Conservation (phyloP, 202 grass and related monocot species). For the Hordeum pubiflorum region DNA sequence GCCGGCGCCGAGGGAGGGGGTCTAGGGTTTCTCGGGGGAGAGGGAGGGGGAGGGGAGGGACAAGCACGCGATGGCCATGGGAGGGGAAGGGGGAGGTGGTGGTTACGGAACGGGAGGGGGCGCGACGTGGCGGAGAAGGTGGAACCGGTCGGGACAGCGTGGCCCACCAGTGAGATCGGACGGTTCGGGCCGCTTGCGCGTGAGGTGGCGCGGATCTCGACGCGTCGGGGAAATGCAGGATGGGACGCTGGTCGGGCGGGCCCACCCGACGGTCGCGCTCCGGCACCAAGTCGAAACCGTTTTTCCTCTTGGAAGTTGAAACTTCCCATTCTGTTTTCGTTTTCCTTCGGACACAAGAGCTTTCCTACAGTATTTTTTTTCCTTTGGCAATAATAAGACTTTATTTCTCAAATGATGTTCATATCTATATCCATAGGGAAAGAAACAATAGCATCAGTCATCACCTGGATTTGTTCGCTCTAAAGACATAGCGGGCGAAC, state of each 20-base stretch:
- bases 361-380: no score
- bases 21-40: conserved; percentile 32
- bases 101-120: background rate
- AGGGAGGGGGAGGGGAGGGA: background rate
- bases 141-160: background rate
- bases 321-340: no score
- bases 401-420: no score
- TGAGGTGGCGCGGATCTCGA: background rate
- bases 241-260: conserved; percentile 12
- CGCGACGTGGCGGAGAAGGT: conserved; percentile 31
- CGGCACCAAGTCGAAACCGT: background rate
- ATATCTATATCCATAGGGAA: no score
- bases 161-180: background rate
- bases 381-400: no score
- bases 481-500: no score
- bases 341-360: no score
- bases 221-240: background rate
- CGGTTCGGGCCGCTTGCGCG: background rate
- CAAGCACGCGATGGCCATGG: conserved; percentile 25
- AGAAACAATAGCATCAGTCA: no score
- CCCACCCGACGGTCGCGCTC: background rate
- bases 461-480: no score
- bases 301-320: background rate
- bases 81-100: conserved; percentile 8
- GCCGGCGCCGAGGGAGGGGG: background rate